These are phyloP conservation scores for Rhizopogon vesiculosus DNA, from an alignment of 768 basidiomycete species.

Conservation along the genomic window DNA sequence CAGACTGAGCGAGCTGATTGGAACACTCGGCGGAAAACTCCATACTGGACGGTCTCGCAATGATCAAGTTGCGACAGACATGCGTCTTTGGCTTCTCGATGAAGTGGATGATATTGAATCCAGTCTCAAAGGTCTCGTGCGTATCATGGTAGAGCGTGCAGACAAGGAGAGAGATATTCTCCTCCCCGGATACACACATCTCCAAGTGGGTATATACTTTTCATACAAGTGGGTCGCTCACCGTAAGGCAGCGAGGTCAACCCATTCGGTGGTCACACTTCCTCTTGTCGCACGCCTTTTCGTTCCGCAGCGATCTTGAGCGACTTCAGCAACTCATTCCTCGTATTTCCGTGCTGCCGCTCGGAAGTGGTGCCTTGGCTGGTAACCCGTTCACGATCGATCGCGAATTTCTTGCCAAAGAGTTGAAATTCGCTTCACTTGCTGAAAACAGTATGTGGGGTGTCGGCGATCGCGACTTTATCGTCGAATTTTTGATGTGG, in stretches of 20 bases:
- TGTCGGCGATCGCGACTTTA: slow-evolving; percentile 95
- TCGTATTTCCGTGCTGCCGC: slow-evolving; percentile 87
- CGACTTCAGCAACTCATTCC: slow-evolving; percentile 80
- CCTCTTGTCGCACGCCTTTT: slow-evolving; percentile 90
- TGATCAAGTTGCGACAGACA: slow-evolving; percentile 98
- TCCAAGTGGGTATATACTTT: slow-evolving; percentile 60
- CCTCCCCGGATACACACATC: slow-evolving; percentile 95
- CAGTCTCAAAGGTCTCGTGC: slow-evolving; percentile 72
- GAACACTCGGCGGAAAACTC: slow-evolving; percentile 88
- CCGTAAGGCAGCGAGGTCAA: slow-evolving; percentile 75
- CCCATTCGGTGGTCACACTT: slow-evolving; percentile 99
- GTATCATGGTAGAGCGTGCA: slow-evolving; percentile 87
- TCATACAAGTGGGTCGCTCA: neutral
- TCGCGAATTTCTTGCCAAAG: slow-evolving; percentile 85
- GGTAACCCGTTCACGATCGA: slow-evolving; percentile 96
- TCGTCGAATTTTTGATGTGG: slow-evolving; percentile 98
- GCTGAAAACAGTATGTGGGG: slow-evolving; percentile 98
- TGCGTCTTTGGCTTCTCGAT: slow-evolving; percentile 92
- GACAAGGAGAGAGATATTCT: slow-evolving; percentile 89
- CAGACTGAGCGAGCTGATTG: slow-evolving; percentile 88
- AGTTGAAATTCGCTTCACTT: slow-evolving; percentile 84
- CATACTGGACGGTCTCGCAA: slow-evolving; percentile 97
- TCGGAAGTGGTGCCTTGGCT: slow-evolving; percentile 92
- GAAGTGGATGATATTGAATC: slow-evolving; percentile 64
- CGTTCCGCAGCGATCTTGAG: slow-evolving; percentile 86